Base-by-base conservation (phyloP, 2,329 filamentous ascomycete species). In the Verruconis gallopava region DNA sequence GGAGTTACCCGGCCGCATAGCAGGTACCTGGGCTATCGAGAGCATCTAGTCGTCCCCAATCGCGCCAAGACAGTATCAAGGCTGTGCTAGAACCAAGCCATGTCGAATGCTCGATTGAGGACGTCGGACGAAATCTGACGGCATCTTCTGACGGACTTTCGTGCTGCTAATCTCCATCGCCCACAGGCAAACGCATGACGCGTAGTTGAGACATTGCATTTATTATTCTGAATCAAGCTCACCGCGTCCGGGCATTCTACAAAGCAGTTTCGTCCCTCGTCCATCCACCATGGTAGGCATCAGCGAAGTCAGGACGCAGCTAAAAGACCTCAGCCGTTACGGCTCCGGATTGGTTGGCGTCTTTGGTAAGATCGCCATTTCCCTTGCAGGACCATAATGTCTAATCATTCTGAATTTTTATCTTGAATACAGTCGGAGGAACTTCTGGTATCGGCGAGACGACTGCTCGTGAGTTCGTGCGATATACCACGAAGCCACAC, bases 401-500 rank as follows among this genome's bases (percentile, higher is more conserved):
- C n/a, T n/a, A n/a, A n/a, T n/a, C n/a, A n/a, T n/a, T n/a, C n/a
- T n/a, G n/a, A n/a, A n/a, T n/a, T n/a, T n/a, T n/a, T n/a, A n/a
- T n/a, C n/a, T n/a, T n/a, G n/a, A n/a, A n/a, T 30, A 30, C 25
- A 50, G 56, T 67, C 4, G 64, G 64, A n/a, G 64, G 62, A 34
- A 66, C 64, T n/a, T 53, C 53, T 4, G 64, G 64, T 21, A 66
- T 67, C 37, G 61, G 61, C 21, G 56, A 61, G 47, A 60, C 55
- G 44, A 66, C 64, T 14, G 59, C 60, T 1, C 58, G 55, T 34
- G 64, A 66, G 46, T 49, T 67, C 25, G 65, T 64, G 36, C 51
- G 58, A 19, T 55, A 58, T 14, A 58, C 61, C 1, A 54, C 47
- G 11, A 50, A 54, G 13, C 64, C 64, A 4, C 54, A 53, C 37